phyloP scores from a whole-genome alignment of 768 basidiomycete species.

The Lentinus tigrinus region DNA sequence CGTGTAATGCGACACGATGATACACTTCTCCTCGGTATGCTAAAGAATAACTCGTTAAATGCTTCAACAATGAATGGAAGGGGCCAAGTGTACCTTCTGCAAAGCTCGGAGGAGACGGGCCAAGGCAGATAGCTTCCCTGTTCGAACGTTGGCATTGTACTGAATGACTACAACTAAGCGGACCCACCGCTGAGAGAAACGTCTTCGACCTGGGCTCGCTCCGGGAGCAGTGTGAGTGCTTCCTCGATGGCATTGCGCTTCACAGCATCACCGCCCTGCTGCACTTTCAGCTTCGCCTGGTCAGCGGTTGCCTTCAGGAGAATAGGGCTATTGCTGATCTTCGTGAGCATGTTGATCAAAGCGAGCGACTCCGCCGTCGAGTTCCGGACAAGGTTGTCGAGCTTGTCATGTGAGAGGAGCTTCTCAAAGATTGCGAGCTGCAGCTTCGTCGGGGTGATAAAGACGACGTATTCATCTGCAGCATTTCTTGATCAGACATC shows the following conservation, averaged over 20 bases:
- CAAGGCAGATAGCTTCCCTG: conserved; percentile 76
- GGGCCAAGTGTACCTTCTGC: conserved; percentile 43
- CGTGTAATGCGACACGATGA: conserved; percentile 96
- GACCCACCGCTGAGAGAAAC: conserved; percentile 76
- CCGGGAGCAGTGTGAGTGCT: conserved; percentile 62
- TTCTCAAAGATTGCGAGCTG: conserved; percentile 78
- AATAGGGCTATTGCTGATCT: conserved; percentile 92
- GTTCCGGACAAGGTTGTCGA: conserved; percentile 67
- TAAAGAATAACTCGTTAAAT: conserved; percentile 26
- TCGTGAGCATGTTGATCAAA: conserved; percentile 77
- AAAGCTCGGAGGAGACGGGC: conserved; percentile 61
- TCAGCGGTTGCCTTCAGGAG: conserved; percentile 79
- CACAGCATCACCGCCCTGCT: conserved; percentile 36
- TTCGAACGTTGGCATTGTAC: neutral
- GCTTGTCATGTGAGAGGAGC: conserved; percentile 69
- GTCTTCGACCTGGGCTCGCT: conserved; percentile 61
- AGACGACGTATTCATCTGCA: conserved; percentile 97
- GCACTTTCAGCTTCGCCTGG: conserved; percentile 45
- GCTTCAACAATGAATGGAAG: neutral
- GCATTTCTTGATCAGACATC: neutral
- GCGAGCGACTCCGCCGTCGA: conserved; percentile 77
- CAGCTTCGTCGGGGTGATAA: conserved; percentile 81
- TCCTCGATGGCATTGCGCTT: conserved; percentile 54
- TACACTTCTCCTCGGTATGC: conserved; percentile 90
- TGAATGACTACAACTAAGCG: neutral